These are phyloP conservation scores for Carex parvula DNA, from an alignment of 176 grass and related monocot species.

Conservation along the genomic window DNA sequence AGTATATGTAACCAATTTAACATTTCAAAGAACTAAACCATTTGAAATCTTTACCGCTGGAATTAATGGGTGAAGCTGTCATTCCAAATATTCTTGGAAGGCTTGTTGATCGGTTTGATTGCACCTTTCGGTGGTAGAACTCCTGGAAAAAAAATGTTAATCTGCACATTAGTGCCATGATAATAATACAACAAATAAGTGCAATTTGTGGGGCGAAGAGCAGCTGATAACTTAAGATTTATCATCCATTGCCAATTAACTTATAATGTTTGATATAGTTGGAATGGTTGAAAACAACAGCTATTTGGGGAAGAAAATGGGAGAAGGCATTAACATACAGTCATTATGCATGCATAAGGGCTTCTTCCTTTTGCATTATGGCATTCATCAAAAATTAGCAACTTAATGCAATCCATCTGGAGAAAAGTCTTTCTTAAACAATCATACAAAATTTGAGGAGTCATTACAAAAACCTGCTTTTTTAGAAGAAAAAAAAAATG, in stretches of 20 bases:
- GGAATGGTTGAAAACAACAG: background rate
- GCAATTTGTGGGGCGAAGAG: background rate
- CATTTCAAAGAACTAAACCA: background rate
- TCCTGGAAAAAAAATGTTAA: conserved; percentile 35
- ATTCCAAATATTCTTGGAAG: conserved; percentile 81
- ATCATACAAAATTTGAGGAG: conserved; percentile 75
- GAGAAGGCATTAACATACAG: conserved; percentile 24
- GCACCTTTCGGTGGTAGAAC: conserved; percentile 60
- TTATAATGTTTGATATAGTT: background rate
- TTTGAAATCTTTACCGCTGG: conserved; percentile 43
- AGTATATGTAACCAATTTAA: background rate
- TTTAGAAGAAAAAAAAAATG: conserved; percentile 16
- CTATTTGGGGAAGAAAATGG: background rate
- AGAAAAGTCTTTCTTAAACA: conserved; percentile 62
- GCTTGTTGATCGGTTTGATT: conserved; percentile 30
- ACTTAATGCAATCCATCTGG: conserved; percentile 43
- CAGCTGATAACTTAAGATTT: background rate
- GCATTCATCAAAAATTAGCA: conserved; percentile 89
- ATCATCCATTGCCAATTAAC: no score
- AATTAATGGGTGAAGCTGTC: conserved; percentile 58
- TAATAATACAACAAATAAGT: conserved; percentile 10
- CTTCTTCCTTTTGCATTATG: conserved; percentile 45
- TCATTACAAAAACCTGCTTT: conserved; percentile 72
- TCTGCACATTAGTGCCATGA: conserved; percentile 8
- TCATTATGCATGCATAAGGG: conserved; percentile 69